Evolutionary conservation across 345 rosid genomes (phyloP).

Genomic region (Camelina sativa): DNA sequence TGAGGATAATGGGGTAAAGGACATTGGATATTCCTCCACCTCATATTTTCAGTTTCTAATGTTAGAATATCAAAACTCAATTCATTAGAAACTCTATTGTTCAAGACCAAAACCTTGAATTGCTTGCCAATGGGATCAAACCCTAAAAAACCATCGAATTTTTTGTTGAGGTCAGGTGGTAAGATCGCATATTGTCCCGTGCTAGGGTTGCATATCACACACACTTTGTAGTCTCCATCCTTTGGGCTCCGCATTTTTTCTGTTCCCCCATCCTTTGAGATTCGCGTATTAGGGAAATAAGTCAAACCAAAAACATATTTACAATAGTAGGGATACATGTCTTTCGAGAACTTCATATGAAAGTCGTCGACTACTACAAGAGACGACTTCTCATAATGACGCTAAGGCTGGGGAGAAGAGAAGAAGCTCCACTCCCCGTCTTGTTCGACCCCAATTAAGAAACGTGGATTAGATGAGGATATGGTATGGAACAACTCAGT

Average conservation of each 20-base stretch:
- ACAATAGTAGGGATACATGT: no score
- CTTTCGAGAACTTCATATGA: not conserved
- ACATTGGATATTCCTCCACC: not conserved
- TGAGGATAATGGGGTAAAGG: no score
- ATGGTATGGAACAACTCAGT: not conserved
- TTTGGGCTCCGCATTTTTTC: not conserved
- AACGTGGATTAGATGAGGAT: not conserved
- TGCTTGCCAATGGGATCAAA: not conserved
- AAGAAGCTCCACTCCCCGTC: not conserved
- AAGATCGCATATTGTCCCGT: not conserved
- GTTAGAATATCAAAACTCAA: not conserved
- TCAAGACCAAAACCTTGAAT: not conserved
- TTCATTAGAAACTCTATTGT: no score
- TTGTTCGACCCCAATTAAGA: not conserved
- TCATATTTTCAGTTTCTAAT: not conserved
- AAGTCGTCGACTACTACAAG: not conserved
- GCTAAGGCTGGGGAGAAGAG: not conserved
- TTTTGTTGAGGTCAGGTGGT: not conserved
- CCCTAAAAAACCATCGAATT: not conserved
- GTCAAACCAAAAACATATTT: no score
- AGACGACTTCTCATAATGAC: not conserved
- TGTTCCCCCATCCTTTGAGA: no score
- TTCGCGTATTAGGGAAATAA: no score
- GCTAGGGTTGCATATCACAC: not conserved
- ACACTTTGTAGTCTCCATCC: not conserved